phyloP scores from a whole-genome alignment of 176 grass and related monocot genomes.

The Calamus simplicifolius region DNA sequence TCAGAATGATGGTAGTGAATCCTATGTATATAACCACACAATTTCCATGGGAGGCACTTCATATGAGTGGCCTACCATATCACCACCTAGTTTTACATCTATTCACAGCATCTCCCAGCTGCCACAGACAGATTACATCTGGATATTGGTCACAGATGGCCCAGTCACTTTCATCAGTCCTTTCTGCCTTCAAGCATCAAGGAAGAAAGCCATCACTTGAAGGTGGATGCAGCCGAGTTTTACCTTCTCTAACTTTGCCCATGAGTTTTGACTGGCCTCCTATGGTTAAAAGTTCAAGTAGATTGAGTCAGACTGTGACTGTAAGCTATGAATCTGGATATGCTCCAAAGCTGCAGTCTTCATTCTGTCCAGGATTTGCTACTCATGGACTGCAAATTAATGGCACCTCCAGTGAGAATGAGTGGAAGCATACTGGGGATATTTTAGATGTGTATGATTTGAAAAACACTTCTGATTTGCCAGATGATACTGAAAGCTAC shows the following conservation, averaged over 20 bases:
- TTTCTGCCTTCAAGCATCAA: constrained; percentile 58
- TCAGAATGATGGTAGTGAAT: constrained; percentile 43
- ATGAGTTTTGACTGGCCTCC: constrained; percentile 98
- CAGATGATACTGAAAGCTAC: constrained; percentile 88
- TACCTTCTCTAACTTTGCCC: constrained; percentile 61
- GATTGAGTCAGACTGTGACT: constrained; percentile 39
- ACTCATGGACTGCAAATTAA: constrained; percentile 47
- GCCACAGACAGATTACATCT: constrained; percentile 71
- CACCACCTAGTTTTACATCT: constrained; percentile 45
- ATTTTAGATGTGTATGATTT: constrained; percentile 18
- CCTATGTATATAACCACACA: constrained; percentile 42
- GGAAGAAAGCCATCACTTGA: constrained; percentile 43
- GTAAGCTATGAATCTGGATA: constrained; percentile 61
- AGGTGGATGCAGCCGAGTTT: constrained; percentile 42
- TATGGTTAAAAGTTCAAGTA: constrained; percentile 67
- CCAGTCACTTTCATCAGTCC: constrained; percentile 51
- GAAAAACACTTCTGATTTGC: constrained; percentile 38
- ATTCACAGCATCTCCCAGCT: constrained; percentile 51
- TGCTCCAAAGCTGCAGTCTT: constrained; percentile 54
- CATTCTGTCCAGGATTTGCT: constrained; percentile 49
- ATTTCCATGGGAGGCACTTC: constrained; percentile 48
- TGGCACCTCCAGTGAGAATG: constrained; percentile 51
- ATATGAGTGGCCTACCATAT: constrained; percentile 60
- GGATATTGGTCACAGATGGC: constrained; percentile 70
- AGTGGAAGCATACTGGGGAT: constrained; percentile 41